phyloP scores from a whole-genome alignment of 1,139 yeast species.

The Pichia sp. region DNA sequence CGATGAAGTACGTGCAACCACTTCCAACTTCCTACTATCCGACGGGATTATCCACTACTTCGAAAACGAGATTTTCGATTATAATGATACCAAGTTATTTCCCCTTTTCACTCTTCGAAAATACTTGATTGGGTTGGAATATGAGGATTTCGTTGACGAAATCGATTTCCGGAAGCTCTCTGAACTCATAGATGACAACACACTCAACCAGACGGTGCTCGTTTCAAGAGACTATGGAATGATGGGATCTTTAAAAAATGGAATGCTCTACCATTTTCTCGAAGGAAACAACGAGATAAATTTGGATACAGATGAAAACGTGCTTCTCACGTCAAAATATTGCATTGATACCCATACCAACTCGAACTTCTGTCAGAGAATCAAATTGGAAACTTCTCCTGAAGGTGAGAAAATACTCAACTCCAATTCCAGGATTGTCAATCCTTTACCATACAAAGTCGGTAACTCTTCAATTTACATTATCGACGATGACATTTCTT shows the following conservation, averaged over 20 bases:
- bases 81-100: conserved; percentile 38
- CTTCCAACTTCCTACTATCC: conserved; percentile 44
- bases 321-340: not conserved
- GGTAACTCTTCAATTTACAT: conserved; percentile 63
- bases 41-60: conserved; percentile 66
- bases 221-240: conserved; percentile 30
- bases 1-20: conserved; percentile 30
- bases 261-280: conserved; percentile 65
- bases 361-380: conserved; percentile 44
- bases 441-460: conserved; percentile 44
- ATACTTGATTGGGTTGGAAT: conserved; percentile 66
- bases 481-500: conserved; percentile 52
- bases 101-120: conserved; percentile 52
- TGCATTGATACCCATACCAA: conserved; percentile 32
- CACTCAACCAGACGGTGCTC: conserved; percentile 54
- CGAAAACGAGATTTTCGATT: conserved; percentile 36
- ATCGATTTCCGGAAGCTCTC: conserved; percentile 58
- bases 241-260: conserved; percentile 30
- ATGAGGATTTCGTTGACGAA: conserved; percentile 65
- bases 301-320: conserved; percentile 29
- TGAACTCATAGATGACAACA: conserved; percentile 52
- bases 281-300: conserved; percentile 39
- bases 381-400: conserved; percentile 34
- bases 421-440: conserved; percentile 36
- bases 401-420: conserved; percentile 23